Evolutionary conservation across 2,329 filamentous ascomycete species (phyloP).

Genomic region (Fusarium coicis): DNA sequence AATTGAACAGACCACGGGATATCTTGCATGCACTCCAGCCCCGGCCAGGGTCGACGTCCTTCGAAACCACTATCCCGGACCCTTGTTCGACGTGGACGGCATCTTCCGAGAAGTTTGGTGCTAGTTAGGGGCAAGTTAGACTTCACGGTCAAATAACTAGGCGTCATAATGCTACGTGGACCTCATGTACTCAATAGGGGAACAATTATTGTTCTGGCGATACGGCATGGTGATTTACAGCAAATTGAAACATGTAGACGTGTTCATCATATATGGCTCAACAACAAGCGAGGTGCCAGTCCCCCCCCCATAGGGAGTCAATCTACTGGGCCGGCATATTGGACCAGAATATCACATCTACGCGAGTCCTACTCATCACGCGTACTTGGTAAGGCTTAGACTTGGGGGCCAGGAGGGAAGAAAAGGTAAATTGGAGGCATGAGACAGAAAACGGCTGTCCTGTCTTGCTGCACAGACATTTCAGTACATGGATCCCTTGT

Average conservation of each 20-base stretch:
- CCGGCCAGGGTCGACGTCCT: constrained; percentile 3
- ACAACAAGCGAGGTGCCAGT: constrained; percentile 7
- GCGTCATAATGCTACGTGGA: constrained; percentile 20
- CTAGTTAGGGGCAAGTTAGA: constrained; percentile 1
- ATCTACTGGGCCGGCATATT: background rate
- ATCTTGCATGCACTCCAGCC: constrained; percentile 8
- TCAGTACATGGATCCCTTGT: constrained; percentile 28
- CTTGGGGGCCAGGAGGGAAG: background rate
- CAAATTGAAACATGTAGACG: background rate
- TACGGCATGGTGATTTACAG: background rate
- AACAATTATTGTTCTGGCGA: background rate
- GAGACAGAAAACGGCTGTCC: constrained; percentile 21
- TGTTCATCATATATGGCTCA: background rate
- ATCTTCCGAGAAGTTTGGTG: constrained; percentile 27
- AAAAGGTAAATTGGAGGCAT: constrained; percentile 5
- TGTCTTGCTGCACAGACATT: constrained; percentile 19
- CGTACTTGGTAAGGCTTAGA: constrained; percentile 6
- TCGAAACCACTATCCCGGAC: constrained; percentile 2
- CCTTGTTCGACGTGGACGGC: constrained; percentile 18
- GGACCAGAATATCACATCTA: constrained; percentile 4
- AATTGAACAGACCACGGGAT: constrained; percentile 27
- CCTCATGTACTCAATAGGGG: constrained; percentile 11
- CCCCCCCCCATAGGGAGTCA: background rate
- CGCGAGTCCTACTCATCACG: background rate
- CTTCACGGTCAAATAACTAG: constrained; percentile 10